Evolutionary conservation across 1,284 basidiomycete genomes (phyloP), one percentile per base, ranked within the genome.

Genomic region (Sphagnurus paluster): DNA sequence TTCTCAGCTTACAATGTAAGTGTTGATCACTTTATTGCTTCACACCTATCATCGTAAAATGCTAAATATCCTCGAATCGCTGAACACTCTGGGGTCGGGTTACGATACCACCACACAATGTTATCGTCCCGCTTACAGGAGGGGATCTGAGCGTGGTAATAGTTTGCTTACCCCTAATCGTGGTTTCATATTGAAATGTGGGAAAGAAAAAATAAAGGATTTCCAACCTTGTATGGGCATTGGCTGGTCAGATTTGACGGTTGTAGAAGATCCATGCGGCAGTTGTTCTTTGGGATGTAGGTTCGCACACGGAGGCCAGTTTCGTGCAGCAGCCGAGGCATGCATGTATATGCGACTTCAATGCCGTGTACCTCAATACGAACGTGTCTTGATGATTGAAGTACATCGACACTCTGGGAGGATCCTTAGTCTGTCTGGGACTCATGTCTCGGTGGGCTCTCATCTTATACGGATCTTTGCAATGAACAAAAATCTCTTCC

Each of bases 381-480:
- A 34, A 86, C 67, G 49, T 82, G 79, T 24, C 77, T 70, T 0
- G 83, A 82, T 1, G 80, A 81, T 42, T 74, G 76, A 0, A 82
- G 62, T 1, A 82, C 70, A 49, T 85, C 82, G 20, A 84, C 64
- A 10, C 83, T 76, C 80, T 82, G 48, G 34, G 13, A 26, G 9
- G 28, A 20, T 16, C 19, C 20, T 49, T 14, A 48, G 35, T 34
- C 26, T n/a, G 20, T 4, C 30, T 16, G 33, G 13, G 21, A 33
- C 6, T 16, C 21, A 26, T 13, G 29, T 11, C 9, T 13, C n/a
- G 42, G n/a, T n/a, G n/a, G n/a, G n/a, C n/a, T n/a, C 56, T 39
- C 8, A 82, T 82, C 71, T 85, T 85, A 64, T 83, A 84, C 0
- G 82, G 82, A 57, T 86, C 81, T 54, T 80, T 84, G 5, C 81